These are phyloP conservation scores for Fraxinus dipetala DNA, from an alignment of 305 asterid genomes.

Conservation along the genomic window DNA sequence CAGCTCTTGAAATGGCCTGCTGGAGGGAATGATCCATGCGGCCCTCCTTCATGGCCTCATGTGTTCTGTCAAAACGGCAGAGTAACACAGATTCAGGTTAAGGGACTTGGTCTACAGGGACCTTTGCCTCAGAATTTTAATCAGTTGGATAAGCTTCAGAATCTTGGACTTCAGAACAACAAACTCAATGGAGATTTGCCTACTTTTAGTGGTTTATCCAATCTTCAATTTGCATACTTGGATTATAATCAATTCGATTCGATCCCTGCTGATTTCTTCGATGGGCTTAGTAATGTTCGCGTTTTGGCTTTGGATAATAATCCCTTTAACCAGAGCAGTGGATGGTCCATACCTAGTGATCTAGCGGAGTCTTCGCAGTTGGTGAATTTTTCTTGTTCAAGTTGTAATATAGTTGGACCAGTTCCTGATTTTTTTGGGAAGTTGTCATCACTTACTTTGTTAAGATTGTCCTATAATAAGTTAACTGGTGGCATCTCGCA, in stretches of 20 bases:
- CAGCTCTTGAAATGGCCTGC: conserved; percentile 77
- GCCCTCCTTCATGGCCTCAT: conserved; percentile 83
- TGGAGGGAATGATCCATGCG: conserved; percentile 68
- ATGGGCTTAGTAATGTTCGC: conserved; percentile 48
- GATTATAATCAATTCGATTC: conserved; percentile 61
- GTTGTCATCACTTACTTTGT: conserved; percentile 50
- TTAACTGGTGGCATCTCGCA: conserved; percentile 53
- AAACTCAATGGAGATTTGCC: conserved; percentile 61
- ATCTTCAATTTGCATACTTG: conserved; percentile 57
- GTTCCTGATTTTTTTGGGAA: conserved; percentile 66
- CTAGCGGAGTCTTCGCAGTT: conserved; percentile 56
- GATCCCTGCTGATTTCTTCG: conserved; percentile 66
- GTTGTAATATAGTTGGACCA: conserved; percentile 60
- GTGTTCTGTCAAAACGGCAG: conserved; percentile 63
- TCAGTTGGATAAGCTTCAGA: conserved; percentile 48
- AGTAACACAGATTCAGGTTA: conserved; percentile 84
- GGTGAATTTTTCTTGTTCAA: conserved; percentile 61
- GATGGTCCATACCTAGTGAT: conserved; percentile 68
- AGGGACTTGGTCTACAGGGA: conserved; percentile 62
- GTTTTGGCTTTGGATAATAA: conserved; percentile 67
- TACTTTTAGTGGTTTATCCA: conserved; percentile 62
- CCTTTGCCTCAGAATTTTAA: conserved; percentile 65
- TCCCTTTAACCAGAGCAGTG: conserved; percentile 56
- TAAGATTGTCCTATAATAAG: conserved; percentile 53
- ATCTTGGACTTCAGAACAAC: conserved; percentile 74